phyloP scores from a whole-genome alignment of 2,329 filamentous ascomycete genomes.

The Diaporthe sp. region DNA sequence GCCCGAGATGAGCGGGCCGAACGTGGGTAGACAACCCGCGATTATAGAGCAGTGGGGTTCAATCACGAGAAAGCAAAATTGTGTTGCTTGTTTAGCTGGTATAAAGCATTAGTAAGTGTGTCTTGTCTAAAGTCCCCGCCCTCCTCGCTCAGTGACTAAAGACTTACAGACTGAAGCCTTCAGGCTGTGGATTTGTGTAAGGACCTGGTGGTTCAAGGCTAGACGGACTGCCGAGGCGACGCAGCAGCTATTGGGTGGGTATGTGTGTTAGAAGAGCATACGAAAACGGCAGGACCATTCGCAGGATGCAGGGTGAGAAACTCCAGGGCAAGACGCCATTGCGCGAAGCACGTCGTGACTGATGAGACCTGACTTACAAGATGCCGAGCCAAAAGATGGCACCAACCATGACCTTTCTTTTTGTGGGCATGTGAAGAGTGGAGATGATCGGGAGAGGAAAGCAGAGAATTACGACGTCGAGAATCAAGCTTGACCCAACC shows the following conservation, averaged over 20 bases:
- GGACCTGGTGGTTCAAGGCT: not conserved
- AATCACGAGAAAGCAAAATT: not conserved
- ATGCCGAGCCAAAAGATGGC: conserved; percentile 13
- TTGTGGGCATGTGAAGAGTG: conserved; percentile 4
- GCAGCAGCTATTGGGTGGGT: not conserved
- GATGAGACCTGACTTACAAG: not conserved
- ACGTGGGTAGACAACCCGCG: not conserved
- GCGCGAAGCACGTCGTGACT: not conserved
- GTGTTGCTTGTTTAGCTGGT: not conserved
- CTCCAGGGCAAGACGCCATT: not conserved
- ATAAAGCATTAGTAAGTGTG: not conserved
- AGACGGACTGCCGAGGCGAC: not conserved
- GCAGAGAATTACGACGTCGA: not conserved
- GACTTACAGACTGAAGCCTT: conserved; percentile 2
- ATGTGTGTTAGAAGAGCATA: not conserved
- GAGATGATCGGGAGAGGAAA: conserved; percentile 7
- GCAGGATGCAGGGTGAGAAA: not conserved
- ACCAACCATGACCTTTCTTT: conserved; percentile 15
- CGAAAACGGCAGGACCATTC: not conserved
- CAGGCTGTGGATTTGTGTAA: not conserved
- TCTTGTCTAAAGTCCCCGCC: not conserved
- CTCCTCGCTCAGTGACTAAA: no score
- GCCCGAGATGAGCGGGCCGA: not conserved
- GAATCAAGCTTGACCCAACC: conserved; percentile 5
- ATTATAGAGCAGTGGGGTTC: conserved; percentile 11